These are phyloP conservation scores for Hyaloperonospora brassicae DNA, from an alignment of 352 stramenopile genomes.

Conservation along the genomic window DNA sequence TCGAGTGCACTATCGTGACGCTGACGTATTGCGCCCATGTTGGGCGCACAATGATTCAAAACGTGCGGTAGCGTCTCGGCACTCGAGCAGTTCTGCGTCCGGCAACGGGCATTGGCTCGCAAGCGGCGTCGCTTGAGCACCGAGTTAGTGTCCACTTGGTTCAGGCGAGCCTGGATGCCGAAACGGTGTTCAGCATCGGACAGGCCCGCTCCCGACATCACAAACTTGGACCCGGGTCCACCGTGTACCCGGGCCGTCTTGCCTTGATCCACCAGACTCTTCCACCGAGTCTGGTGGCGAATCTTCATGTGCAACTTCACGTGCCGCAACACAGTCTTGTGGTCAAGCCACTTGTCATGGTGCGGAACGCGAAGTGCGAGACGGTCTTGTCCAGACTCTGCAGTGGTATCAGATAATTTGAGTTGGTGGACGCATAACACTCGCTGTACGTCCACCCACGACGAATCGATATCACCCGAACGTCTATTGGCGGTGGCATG, in stretches of 20 bases:
- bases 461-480: constrained; percentile 3
- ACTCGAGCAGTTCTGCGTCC: background rate
- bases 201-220: background rate
- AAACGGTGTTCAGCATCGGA: background rate
- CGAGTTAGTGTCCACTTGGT: background rate
- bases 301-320: constrained; percentile 8
- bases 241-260: constrained; percentile 1
- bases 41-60: background rate
- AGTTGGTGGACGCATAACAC: background rate
- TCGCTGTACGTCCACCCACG: constrained; percentile 10
- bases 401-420: no score
- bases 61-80: background rate
- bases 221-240: background rate
- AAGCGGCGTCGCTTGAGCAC: background rate
- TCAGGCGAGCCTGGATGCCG: background rate
- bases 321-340: constrained; percentile 9
- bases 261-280: background rate
- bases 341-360: no score
- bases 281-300: background rate
- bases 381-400: no score
- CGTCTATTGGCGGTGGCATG: background rate
- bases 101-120: background rate
- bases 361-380: no score
- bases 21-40: background rate
- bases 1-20: background rate